These are phyloP conservation scores for Ustilago tritici DNA, from an alignment of 1,284 basidiomycete genomes.

Conservation along the genomic window DNA sequence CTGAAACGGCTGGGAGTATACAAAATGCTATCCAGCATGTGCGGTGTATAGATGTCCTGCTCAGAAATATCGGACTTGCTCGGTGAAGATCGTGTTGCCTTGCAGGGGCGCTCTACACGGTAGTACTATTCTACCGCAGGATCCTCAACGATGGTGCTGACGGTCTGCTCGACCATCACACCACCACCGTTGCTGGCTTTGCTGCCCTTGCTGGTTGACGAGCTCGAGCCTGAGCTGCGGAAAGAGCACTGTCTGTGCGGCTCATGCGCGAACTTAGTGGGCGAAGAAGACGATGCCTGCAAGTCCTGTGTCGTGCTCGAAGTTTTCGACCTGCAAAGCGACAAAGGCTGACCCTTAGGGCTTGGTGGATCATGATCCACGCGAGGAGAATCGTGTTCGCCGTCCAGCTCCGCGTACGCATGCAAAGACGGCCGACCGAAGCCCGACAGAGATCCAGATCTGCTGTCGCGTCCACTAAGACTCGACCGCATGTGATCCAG, in stretches of 20 bases:
- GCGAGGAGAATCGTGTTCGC: constrained; percentile 1
- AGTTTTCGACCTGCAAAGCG: constrained; percentile 11
- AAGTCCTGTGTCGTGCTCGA: constrained; percentile 21
- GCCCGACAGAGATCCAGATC: constrained; percentile 13
- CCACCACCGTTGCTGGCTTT: constrained; percentile 14
- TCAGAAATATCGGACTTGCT: constrained; percentile 11
- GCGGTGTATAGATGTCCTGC: constrained; percentile 13
- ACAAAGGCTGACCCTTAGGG: constrained; percentile 19
- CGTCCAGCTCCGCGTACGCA: constrained; percentile 27
- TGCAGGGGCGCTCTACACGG: constrained; percentile 15
- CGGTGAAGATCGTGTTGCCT: constrained; percentile 11
- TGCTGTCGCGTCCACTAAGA: neutral
- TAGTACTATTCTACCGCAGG: constrained; percentile 25
- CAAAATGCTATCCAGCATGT: constrained; percentile 7
- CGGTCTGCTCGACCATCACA: constrained; percentile 37
- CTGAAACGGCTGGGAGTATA: constrained; percentile 15
- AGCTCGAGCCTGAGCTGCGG: constrained; percentile 4
- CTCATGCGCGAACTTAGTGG: neutral
- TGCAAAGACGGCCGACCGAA: constrained; percentile 15
- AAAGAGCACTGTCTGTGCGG: constrained; percentile 15
- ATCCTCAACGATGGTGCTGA: constrained; percentile 36
- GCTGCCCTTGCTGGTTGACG: constrained; percentile 16
- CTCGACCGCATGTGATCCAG: constrained; percentile 10
- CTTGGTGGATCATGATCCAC: constrained; percentile 6
- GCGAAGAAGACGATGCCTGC: constrained; percentile 5